Conservation (phyloP, 495 filamentous ascomycete genomes). For the Bombardia bombarda region DNA sequence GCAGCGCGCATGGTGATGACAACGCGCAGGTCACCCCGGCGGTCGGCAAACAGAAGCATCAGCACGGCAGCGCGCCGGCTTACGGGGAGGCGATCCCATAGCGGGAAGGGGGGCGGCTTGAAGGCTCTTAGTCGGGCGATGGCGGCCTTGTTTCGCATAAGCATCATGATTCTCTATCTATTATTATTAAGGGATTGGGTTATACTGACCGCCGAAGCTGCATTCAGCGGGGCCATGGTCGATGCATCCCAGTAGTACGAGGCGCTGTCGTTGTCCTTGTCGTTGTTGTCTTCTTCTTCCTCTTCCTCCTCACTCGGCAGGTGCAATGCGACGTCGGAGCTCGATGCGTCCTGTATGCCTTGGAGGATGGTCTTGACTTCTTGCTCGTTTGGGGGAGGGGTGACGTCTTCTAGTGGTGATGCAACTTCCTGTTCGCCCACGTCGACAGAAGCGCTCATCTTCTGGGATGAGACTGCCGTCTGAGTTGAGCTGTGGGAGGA, state of each 20-base stretch:
- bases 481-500: too few relatives aligned
- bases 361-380: background rate
- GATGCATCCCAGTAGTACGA: slow-evolving; percentile 42
- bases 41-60: slow-evolving; percentile 76
- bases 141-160: slow-evolving; percentile 69
- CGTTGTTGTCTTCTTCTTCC: slow-evolving; percentile 1
- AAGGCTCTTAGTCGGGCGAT: slow-evolving; percentile 69
- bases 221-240: slow-evolving; percentile 49
- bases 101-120: slow-evolving; percentile 46
- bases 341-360: background rate
- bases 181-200: too few relatives aligned
- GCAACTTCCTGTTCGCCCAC: background rate
- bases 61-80: slow-evolving; percentile 74
- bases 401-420: background rate
- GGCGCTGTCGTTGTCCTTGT: slow-evolving; percentile 16
- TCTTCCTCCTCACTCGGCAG: background rate
- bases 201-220: slow-evolving; percentile 48
- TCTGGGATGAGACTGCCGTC: background rate
- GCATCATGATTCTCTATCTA: too few relatives aligned
- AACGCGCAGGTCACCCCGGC: slow-evolving; percentile 64
- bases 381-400: background rate
- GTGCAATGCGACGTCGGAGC: background rate
- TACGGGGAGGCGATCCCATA: slow-evolving; percentile 55
- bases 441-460: background rate
- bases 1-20: slow-evolving; percentile 82